phyloP scores from a whole-genome alignment of 2,329 filamentous ascomycete genomes.

The Calonectria pseudoturangicola region DNA sequence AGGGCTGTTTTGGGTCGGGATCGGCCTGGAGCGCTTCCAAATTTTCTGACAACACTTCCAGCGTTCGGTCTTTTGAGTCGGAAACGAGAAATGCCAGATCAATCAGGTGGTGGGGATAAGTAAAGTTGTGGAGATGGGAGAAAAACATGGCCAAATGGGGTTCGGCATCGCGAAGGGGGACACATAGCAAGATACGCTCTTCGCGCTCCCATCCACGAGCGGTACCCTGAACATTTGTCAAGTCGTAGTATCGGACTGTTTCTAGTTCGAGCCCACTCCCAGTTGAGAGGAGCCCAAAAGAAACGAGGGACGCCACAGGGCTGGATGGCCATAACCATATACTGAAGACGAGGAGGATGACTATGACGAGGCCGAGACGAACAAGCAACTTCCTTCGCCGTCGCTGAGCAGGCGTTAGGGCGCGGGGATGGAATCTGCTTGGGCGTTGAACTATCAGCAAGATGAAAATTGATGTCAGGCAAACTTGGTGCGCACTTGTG shows the following conservation, averaged over 20 bases:
- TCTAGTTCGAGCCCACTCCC: conserved; percentile 87
- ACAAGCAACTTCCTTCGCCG: conserved; percentile 83
- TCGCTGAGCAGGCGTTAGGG: conserved; percentile 81
- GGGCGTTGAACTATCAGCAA: conserved; percentile 41
- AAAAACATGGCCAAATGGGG: conserved; percentile 98
- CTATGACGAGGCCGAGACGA: conserved; percentile 76
- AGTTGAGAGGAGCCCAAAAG: conserved; percentile 81
- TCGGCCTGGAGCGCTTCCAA: conserved; percentile 88
- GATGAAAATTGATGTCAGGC: background rate
- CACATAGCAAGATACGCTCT: conserved; percentile 95
- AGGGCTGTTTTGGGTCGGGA: conserved; percentile 86
- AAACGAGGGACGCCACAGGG: conserved; percentile 76
- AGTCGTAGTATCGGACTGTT: conserved; percentile 97
- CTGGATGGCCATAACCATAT: conserved; percentile 85
- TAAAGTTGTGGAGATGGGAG: conserved; percentile 95
- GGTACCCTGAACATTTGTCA: conserved; percentile 92
- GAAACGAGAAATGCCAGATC: conserved; percentile 98
- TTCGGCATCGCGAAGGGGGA: conserved; percentile 93
- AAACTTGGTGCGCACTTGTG: conserved; percentile 80
- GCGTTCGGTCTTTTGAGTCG: conserved; percentile 94
- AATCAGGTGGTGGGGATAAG: conserved; percentile 96
- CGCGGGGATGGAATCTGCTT: conserved; percentile 84
- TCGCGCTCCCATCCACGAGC: conserved; percentile 96
- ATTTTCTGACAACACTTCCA: conserved; percentile 83
- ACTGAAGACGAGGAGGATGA: conserved; percentile 78